phyloP scores from a whole-genome alignment of 2,329 filamentous ascomycete genomes.

The Colletotrichum truncatum region DNA sequence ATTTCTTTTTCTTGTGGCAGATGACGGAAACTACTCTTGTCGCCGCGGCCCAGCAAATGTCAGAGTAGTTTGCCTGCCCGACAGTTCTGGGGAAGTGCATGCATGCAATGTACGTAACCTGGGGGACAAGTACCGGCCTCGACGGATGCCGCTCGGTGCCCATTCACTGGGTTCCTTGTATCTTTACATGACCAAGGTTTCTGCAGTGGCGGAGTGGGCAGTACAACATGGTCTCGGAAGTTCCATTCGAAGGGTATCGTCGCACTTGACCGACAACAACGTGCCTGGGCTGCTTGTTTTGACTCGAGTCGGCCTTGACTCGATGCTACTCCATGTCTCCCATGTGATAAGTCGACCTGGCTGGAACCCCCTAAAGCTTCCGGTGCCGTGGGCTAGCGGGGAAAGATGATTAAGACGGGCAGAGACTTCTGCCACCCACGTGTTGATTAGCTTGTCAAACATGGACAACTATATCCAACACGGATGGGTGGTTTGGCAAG shows the following conservation, averaged over 20 bases:
- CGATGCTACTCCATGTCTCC: background rate
- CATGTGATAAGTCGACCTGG: background rate
- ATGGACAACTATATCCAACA: background rate
- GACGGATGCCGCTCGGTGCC: conserved; percentile 6
- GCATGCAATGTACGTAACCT: conserved; percentile 27
- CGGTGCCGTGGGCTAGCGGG: background rate
- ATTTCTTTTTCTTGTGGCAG: background rate
- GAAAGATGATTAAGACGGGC: background rate
- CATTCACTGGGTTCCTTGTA: conserved; percentile 9
- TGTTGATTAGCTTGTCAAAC: conserved; percentile 7
- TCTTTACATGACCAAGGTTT: background rate
- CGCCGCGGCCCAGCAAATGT: background rate
- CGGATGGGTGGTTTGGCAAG: background rate
- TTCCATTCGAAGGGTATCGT: conserved; percentile 4
- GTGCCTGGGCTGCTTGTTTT: background rate
- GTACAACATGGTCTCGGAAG: background rate
- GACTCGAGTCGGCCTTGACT: background rate
- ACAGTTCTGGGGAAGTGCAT: conserved; percentile 18
- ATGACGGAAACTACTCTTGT: background rate
- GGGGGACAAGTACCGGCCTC: conserved; percentile 24
- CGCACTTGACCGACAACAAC: background rate
- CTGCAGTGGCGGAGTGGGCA: too few species aligned
- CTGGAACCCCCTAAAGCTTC: too few species aligned
- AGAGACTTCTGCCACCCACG: conserved; percentile 8
- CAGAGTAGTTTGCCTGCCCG: conserved; percentile 6